Conservation (phyloP, 495 filamentous ascomycete species). For the Trypethelium eluteriae region DNA sequence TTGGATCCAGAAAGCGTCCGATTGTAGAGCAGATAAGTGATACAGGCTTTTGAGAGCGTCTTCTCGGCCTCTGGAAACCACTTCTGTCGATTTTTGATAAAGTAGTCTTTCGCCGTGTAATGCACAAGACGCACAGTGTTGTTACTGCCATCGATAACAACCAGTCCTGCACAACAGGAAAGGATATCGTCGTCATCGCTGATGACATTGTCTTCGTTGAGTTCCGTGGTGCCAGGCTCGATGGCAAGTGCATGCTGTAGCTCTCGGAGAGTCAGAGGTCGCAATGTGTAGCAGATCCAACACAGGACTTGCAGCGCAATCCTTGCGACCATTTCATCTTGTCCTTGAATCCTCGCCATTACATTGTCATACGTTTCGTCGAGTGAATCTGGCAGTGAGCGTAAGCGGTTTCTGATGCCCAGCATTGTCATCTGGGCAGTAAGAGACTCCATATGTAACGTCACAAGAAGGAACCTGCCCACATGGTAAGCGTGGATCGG, state of each 20-base stretch:
- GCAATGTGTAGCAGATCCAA: constrained; percentile 24
- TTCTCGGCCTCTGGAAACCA: constrained; percentile 15
- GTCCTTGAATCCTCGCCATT: constrained; percentile 13
- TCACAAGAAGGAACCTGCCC: constrained; percentile 16
- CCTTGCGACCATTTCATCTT: neutral
- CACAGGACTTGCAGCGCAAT: constrained; percentile 19
- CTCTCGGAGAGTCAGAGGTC: constrained; percentile 16
- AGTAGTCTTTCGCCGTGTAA: constrained; percentile 25
- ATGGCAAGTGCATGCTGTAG: constrained; percentile 28
- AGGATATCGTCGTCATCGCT: constrained; percentile 15
- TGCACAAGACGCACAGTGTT: constrained; percentile 24
- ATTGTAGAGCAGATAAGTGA: constrained; percentile 15
- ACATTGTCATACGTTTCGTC: constrained; percentile 11
- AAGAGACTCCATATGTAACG: constrained; percentile 16
- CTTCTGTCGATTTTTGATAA: constrained; percentile 4
- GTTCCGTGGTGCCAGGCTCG: constrained; percentile 16
- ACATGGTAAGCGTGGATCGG: neutral
- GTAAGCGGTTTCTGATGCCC: constrained; percentile 9
- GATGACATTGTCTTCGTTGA: constrained; percentile 23
- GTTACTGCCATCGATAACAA: constrained; percentile 21
- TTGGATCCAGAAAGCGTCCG: neutral
- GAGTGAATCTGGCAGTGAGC: constrained; percentile 12
- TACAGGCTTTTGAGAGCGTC: constrained; percentile 16
- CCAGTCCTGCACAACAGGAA: constrained; percentile 26
- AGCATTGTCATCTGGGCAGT: constrained; percentile 13